Evolutionary conservation across 2,329 filamentous ascomycete genomes (phyloP), one percentile per base, ranked within the genome.

Genomic region (Hymenoscyphus linearis): DNA sequence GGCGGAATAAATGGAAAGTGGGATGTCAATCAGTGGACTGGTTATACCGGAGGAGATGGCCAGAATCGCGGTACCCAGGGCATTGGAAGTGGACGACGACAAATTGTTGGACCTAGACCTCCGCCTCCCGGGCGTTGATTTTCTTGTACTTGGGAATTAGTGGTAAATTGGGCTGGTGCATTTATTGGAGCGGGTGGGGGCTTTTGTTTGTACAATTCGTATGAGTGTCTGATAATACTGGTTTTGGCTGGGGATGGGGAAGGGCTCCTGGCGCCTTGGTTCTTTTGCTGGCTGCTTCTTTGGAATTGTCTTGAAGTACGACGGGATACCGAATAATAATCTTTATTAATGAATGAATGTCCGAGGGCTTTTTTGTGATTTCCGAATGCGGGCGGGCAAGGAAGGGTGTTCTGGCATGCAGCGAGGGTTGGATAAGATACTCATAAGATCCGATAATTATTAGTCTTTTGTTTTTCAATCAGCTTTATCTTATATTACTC

Each of bases 41-140:
- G 89, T 0, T 93, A 83, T 70, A 89, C 87, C 18, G 88, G 89
- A 3, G 89, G 90, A 1, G 89, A 92, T 73, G 83, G 80, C 64
- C 86, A 91, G 78, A 92, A 91, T 70, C 82, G 80, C 64, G 87
- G 86, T 1, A 73, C 72, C 2, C 78, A 84, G 64, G 87, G 87
- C 2, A 88, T 88, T 62, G 88, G 90, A 47, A 85, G 86, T 0
- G 86, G 86, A 0, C 79, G 87, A 71, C 82, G 90, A 71, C 89
- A 90, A 77, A 92, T 93, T 74, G 86, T 90, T n/a, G 90, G 90
- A 12, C 89, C 89, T 0, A 79, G 89, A 71, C 88, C 89, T 55
- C 77, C 88, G 68, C 66, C 68, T 52, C 34, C 34, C 13, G 54
- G 54, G n/a, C 54, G 54, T 37, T 56, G 53, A 55, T 53, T 10